These are phyloP conservation scores for Rhizopus arrhizus DNA, from an alignment of 371 early-diverging fungal species.

Conservation along the genomic window DNA sequence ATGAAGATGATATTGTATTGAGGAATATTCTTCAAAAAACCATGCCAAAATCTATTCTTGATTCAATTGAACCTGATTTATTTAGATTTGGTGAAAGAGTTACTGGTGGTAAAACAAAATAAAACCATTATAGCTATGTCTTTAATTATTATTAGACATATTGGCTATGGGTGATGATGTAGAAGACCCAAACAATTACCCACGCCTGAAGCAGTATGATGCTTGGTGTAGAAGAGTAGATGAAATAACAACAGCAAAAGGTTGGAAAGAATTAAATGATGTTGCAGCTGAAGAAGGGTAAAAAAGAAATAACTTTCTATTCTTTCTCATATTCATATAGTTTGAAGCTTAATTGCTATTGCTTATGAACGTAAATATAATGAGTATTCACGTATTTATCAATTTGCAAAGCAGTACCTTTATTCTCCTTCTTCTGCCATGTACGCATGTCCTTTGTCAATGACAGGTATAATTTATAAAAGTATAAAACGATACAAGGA, in stretches of 20 bases:
- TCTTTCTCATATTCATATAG: not conserved
- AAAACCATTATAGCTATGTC: not conserved
- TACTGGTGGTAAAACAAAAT: slow-evolving; percentile 30
- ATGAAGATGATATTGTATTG: slow-evolving; percentile 56
- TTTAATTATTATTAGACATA: slow-evolving; percentile 25
- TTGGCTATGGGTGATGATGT: slow-evolving; percentile 40
- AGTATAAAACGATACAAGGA: no score
- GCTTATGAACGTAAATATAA: slow-evolving; percentile 61
- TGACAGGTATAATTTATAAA: slow-evolving; percentile 53
- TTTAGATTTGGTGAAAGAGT: slow-evolving; percentile 47
- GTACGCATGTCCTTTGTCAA: slow-evolving; percentile 68
- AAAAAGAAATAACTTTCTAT: not conserved
- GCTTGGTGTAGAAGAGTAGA: slow-evolving; percentile 71
- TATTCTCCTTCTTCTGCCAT: slow-evolving; percentile 60
- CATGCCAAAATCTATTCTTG: slow-evolving; percentile 45
- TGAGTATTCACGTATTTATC: slow-evolving; percentile 59
- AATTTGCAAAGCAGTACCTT: slow-evolving; percentile 69
- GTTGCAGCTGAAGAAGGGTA: slow-evolving; percentile 65
- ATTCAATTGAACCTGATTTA: slow-evolving; percentile 53
- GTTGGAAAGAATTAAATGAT: slow-evolving; percentile 62
- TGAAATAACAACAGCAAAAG: slow-evolving; percentile 55
- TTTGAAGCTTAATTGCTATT: slow-evolving; percentile 56
- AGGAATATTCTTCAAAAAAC: slow-evolving; percentile 51
- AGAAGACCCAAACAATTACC: slow-evolving; percentile 53
- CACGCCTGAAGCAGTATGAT: slow-evolving; percentile 68